These are phyloP conservation scores for Neofusicoccum umdonicola DNA, from an alignment of 2,329 filamentous ascomycete genomes.

Conservation along the genomic window DNA sequence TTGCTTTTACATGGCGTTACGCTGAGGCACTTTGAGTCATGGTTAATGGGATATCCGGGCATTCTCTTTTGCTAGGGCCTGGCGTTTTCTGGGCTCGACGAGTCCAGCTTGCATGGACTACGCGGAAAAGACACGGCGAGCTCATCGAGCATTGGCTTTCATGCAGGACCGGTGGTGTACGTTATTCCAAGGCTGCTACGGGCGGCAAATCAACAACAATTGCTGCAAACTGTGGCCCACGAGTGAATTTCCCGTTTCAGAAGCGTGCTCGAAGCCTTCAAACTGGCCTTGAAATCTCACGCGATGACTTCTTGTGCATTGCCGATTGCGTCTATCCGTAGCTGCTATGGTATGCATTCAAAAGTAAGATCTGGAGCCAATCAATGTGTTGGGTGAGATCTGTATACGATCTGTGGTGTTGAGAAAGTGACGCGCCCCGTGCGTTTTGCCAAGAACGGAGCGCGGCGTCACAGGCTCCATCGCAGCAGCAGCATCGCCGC, in stretches of 20 bases:
- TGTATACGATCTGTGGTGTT: not conserved
- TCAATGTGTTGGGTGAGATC: too few species aligned
- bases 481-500: slow-evolving; percentile 15
- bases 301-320: too few species aligned
- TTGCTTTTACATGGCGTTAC: slow-evolving; percentile 1
- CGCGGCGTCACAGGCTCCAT: slow-evolving; percentile 14
- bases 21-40: not conserved
- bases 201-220: not conserved
- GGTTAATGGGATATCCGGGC: slow-evolving; percentile 8
- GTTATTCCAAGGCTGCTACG: not conserved
- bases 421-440: not conserved
- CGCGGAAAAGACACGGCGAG: not conserved
- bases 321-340: too few species aligned
- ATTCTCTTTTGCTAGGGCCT: not conserved
- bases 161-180: slow-evolving; percentile 5
- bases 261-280: too few species aligned
- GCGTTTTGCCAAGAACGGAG: slow-evolving; percentile 1
- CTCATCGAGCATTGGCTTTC: not conserved
- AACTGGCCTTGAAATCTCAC: too few species aligned
- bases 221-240: too few species aligned
- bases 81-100: slow-evolving; percentile 1
- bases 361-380: too few species aligned
- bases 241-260: too few species aligned
- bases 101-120: not conserved
- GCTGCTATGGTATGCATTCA: too few species aligned